Evolutionary conservation across 768 basidiomycete genomes (phyloP).

Genomic region (Lactarius hatsudake): DNA sequence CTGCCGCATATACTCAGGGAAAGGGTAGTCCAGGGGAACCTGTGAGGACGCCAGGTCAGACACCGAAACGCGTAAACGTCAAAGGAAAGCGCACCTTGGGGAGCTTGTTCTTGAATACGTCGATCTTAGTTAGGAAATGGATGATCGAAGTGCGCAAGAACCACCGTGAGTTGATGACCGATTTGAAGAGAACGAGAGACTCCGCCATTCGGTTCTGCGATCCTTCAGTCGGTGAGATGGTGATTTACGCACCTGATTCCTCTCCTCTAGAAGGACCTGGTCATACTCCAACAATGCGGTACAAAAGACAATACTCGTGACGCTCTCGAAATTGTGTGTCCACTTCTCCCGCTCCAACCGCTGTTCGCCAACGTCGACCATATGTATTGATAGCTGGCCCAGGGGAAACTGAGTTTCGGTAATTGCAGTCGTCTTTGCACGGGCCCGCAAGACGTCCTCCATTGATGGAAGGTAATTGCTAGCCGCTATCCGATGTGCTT

Average conservation of each 20-base stretch:
- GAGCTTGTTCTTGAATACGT: too few relatives aligned
- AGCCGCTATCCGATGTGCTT: slow-evolving; percentile 79
- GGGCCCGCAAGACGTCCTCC: slow-evolving; percentile 82
- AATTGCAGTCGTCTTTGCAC: slow-evolving; percentile 87
- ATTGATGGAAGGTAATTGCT: slow-evolving; percentile 83
- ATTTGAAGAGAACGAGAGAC: slow-evolving; percentile 66
- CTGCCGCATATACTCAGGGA: too few relatives aligned
- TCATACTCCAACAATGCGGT: slow-evolving; percentile 75
- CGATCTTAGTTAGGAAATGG: slow-evolving; percentile 61
- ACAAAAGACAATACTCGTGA: slow-evolving; percentile 59
- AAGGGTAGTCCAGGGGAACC: slow-evolving; percentile 39
- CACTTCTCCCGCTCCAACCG: too few relatives aligned
- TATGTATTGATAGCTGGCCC: slow-evolving; percentile 57
- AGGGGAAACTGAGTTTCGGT: slow-evolving; percentile 81
- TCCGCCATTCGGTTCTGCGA: slow-evolving; percentile 61
- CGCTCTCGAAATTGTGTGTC: too few relatives aligned
- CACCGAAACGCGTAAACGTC: too few relatives aligned
- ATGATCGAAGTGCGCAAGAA: slow-evolving; percentile 66
- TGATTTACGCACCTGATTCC: slow-evolving; percentile 49
- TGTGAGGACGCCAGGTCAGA: slow-evolving; percentile 34
- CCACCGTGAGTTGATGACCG: slow-evolving; percentile 78
- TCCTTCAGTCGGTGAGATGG: neutral
- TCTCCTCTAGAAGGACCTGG: slow-evolving; percentile 68
- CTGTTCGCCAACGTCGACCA: slow-evolving; percentile 49
- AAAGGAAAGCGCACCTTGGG: slow-evolving; percentile 28